Percentiles rank a stretch among this genome's conserved stretches.
Evolutionary conservation across 345 rosid genomes (phyloP).

Genomic region (Moringa oleifera): DNA sequence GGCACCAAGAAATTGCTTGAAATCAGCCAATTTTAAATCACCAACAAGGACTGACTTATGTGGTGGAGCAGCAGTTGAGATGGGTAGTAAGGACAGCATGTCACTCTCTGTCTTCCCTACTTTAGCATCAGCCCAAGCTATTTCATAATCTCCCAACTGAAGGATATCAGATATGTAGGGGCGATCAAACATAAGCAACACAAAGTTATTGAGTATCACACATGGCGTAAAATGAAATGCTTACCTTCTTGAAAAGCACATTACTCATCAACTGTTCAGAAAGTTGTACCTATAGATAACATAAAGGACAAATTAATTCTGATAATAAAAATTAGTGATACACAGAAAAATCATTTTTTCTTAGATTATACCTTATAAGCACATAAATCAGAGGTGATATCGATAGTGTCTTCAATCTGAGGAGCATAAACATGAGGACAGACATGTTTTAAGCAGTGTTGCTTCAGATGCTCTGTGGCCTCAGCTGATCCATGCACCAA

Average conservation of each 20-base stretch:
- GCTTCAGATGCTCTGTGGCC: conserved; percentile 96
- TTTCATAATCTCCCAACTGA: conserved; percentile 90
- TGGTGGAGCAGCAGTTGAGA: conserved; percentile 49
- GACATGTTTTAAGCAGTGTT: conserved; percentile 76
- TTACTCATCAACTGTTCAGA: conserved; percentile 96
- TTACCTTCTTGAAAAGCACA: conserved; percentile 90
- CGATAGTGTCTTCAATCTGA: conserved; percentile 80
- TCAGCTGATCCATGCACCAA: conserved; percentile 97
- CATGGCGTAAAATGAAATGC: neutral
- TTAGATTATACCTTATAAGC: conserved; percentile 70
- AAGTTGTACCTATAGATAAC: conserved; percentile 71
- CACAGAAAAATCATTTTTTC: conserved; percentile 3
- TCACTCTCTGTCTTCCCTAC: conserved; percentile 82
- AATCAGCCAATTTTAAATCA: conserved; percentile 87
- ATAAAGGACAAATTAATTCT: conserved; percentile 11
- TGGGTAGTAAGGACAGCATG: conserved; percentile 58
- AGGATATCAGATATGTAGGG: conserved; percentile 6
- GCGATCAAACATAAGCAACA: neutral
- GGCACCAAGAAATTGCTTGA: conserved; percentile 86
- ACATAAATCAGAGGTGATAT: conserved; percentile 93
- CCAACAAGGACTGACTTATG: conserved; percentile 93
- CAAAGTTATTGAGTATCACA: neutral
- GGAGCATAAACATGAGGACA: conserved; percentile 94
- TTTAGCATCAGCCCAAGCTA: conserved; percentile 89
- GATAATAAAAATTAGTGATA: conserved; percentile 1